phyloP scores from a whole-genome alignment of 768 basidiomycete genomes.

The Myochromella boudieri region DNA sequence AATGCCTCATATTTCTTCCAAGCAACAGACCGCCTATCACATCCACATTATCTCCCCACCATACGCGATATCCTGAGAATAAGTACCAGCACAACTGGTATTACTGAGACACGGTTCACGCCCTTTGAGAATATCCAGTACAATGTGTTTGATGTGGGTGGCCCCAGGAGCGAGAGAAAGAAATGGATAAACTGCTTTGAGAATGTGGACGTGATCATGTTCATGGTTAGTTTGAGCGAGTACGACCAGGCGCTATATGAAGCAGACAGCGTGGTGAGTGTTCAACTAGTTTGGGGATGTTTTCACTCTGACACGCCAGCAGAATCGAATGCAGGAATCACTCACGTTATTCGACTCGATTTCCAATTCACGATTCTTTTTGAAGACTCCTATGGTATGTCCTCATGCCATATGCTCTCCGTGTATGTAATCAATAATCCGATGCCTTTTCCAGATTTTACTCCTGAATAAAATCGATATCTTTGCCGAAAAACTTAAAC shows the following conservation, averaged over 20 bases:
- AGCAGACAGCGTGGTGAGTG: conserved; percentile 43
- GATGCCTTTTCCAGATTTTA: conserved; percentile 55
- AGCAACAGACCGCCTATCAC: conserved; percentile 77
- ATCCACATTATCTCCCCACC: conserved; percentile 73
- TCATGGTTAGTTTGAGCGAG: conserved; percentile 88
- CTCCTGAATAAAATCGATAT: conserved; percentile 96
- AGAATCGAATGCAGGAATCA: conserved; percentile 97
- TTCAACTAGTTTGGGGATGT: not conserved
- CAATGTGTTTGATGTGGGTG: conserved; percentile 87
- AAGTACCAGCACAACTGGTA: conserved; percentile 94
- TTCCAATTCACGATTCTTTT: conserved; percentile 94
- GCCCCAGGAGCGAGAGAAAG: conserved; percentile 81
- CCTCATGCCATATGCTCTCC: not conserved
- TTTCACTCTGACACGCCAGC: not conserved
- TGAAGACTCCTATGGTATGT: conserved; percentile 86
- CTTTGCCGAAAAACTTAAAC: conserved; percentile 86
- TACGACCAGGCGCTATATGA: conserved; percentile 51
- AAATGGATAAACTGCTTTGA: conserved; percentile 96
- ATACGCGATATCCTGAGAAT: too few relatives aligned
- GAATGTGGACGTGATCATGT: conserved; percentile 88
- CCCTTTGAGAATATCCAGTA: conserved; percentile 89
- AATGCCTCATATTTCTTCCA: conserved; percentile 93
- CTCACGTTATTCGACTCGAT: conserved; percentile 94
- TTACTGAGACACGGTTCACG: conserved; percentile 95
- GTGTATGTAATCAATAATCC: conserved; percentile 6